Base-by-base conservation (phyloP, 2,329 filamentous ascomycete species). In the Trichoderma sp. region DNA sequence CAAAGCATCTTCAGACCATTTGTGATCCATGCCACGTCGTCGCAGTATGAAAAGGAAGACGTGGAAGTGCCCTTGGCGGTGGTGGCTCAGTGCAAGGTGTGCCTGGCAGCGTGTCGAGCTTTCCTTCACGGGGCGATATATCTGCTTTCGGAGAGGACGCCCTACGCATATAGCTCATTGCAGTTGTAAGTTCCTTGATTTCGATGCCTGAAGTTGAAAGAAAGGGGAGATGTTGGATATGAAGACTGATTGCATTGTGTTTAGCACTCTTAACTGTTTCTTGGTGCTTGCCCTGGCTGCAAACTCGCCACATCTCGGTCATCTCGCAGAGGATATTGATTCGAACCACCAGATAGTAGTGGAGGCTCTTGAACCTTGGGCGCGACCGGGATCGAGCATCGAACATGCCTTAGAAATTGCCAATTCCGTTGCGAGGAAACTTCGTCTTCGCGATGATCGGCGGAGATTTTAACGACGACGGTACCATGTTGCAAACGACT, bases 1-100 rank as follows among this genome's bases (percentile, higher is more conserved):
- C 74, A 74, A 43, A 66, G 72, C 23, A 75, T 76, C 12, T 70
- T 63, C n/a, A 66, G 75, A 17, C 73, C 75, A 8, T 75, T 71
- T 59, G 70, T 76, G 8, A 70, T 76, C 20, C 73, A 74, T 28
- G 74, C 69, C 12, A 73, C 74, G 47, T 43, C 70, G 47, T 64
- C 55, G 59, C 59, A 71, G 58, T 71, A 73, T 57, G 63, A 71
- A 13, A 63, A 62, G 17, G 64, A 39, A 13, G 70, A 57, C 9
- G 28, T 57, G 11, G 64, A 74, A 39, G 64, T 74, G 13, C 72
- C 72, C 6, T 36, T 39, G 32, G 59, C 55, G 7, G 70, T 71
- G 6, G 13, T 68, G 6, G 43, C 39, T 2, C 55, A 71, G 65
- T 73, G 71, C 34, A 69, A 70, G 6, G 59, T 57, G 13, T 74